A percentile compares a stretch with the other conserved stretches of the same genome.
phyloP scores from a whole-genome alignment of 192 early-diverging fungal genomes.

The Backusella psychrophila region DNA sequence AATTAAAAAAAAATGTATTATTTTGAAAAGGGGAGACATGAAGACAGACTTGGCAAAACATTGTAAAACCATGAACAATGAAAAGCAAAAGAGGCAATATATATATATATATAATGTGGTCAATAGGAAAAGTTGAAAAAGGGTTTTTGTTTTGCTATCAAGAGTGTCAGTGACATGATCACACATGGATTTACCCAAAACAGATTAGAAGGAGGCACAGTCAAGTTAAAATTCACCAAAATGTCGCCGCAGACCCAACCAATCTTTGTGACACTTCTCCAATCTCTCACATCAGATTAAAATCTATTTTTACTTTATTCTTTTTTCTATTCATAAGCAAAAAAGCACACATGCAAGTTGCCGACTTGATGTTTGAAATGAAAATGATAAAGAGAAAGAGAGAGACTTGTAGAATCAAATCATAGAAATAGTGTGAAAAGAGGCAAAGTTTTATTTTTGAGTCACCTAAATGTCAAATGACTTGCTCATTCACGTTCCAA shows the following conservation, averaged over 20 bases:
- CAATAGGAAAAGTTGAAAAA: not conserved
- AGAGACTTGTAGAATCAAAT: not conserved
- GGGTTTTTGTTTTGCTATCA: not conserved
- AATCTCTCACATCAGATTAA: not conserved
- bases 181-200: not conserved
- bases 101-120: not conserved
- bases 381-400: not conserved
- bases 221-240: not conserved
- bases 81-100: not conserved
- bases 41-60: not conserved
- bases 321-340: not conserved
- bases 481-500: constrained; percentile 9
- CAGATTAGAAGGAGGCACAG: not conserved
- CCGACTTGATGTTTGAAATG: not conserved
- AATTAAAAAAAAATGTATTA: not conserved
- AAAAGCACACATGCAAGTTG: no score
- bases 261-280: not conserved
- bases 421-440: not conserved
- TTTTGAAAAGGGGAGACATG: not conserved
- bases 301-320: not conserved
- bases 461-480: constrained; percentile 15
- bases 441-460: constrained; percentile 4
- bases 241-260: not conserved
- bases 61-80: no score
- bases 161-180: constrained; percentile 1